Base-by-base conservation (phyloP, 306 rosid species). In the Senna tora region DNA sequence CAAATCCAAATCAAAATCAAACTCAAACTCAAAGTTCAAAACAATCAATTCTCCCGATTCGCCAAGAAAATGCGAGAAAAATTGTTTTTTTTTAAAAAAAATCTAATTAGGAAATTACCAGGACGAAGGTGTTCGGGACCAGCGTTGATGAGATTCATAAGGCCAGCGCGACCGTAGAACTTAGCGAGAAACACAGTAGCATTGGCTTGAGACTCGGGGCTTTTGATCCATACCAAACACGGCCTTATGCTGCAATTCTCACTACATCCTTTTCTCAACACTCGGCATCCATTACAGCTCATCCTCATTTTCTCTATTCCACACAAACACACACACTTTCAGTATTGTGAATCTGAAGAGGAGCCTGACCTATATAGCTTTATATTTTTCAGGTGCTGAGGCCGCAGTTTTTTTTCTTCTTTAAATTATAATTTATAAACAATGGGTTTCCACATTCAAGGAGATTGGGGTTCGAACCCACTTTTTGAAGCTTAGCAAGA, bases 141-240 rank as follows among this genome's bases (percentile, higher is more conserved):
- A 4, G 98, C 92, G 97, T 87, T 91, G 75, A 93, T 84, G 66
- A 93, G 97, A 58, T 93, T 93, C 94, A 93, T 91, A 53, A 93
- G 97, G 0, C 98, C 98, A 12, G 98, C 98, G 1, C 98, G 98
- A 58, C 98, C 98, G 17, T 90, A 93, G 47, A 93, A 93, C 86
- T 93, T 93, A 8, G 98, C 97, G 2, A 93, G 94, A 54, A 93
- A 93, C 11, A 93, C 97, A 17, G 98, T 93, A 20, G 97, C 98
- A 83, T 93, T 90, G 2, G 98, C 97, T 63, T 93, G 98, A 2
- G 96, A 91, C n/a, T 93, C 98, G 0, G 97, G 90, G 79, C 79
- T 87, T 74, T 91, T 93, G 75, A 93, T 91, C 98, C 98, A 93
- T 49, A 84, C 94, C 69, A 93, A 75, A 33, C 98, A 93, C 0